Evolutionary conservation across 768 basidiomycete genomes (phyloP), one percentile per base, ranked within the genome.

Genomic region (Boletus pseudo-olivaceus): DNA sequence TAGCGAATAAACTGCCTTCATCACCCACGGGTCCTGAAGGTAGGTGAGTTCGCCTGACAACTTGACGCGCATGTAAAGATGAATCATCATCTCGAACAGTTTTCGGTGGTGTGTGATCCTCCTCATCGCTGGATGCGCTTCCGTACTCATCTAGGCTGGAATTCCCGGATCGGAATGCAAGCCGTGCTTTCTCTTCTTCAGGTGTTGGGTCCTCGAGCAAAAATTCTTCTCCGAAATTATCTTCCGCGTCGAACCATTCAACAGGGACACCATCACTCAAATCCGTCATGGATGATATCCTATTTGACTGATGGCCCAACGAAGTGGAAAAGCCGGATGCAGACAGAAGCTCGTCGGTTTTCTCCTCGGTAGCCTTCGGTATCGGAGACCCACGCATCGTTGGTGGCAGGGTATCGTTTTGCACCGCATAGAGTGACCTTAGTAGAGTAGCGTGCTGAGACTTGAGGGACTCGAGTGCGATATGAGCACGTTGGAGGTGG

Each of bases 231-330:
- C 68, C 75, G 7, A 67, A 51, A 53, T 57, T 27, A 48, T 85
- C 87, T 38, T 78, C 72, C 9, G 90, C 90, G 60, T 93, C 90
- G 62, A 80, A 91, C 90, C 90, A 93, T 62, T 90, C 82, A 47
- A 76, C 72, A 51, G 77, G 66, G 27, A 33, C 57, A 30, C 77
- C 79, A 50, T 81, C 83, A 42, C 78, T 80, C 27, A 72, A 65
- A 30, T 77, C 77, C 2, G 81, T 82, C 35, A 75, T 65, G 34
- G 78, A 72, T 11, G 82, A 83, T 47, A 75, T 64, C 33, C 78
- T 76, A 50, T 75, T 73, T 10, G 76, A 73, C 30, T 64, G 69
- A 38, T 70, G 70, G 10, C 67, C 66, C 32, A 70, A 60, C 12
- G 77, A 39, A 30, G 63, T 39, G 61, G 66, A 47, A 57, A 68